Conservation (phyloP, 2,329 filamentous ascomycete species). For the Apiospora hydei region DNA sequence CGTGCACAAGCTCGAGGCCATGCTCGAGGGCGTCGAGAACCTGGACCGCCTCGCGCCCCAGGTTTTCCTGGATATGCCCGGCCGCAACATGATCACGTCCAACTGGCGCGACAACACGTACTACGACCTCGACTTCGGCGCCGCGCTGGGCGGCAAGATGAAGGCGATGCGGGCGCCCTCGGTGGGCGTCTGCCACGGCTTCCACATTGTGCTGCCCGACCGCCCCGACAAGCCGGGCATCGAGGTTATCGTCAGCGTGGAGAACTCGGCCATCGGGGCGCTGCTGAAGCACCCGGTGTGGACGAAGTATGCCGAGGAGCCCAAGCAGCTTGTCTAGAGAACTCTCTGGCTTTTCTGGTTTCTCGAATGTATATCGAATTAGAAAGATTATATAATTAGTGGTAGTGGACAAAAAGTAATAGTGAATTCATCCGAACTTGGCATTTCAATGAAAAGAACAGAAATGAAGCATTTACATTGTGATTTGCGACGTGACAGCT, state of each 20-base stretch:
- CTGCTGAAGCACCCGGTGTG: constrained; percentile 22
- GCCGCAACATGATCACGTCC: constrained; percentile 15
- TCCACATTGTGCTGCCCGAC: constrained; percentile 27
- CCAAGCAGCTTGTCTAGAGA: neutral
- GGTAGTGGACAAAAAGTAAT: neutral
- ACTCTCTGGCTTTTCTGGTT: neutral
- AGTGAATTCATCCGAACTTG: neutral
- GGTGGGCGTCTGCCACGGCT: constrained; percentile 25
- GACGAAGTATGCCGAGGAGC: constrained; percentile 18
- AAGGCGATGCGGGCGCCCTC: constrained; percentile 41
- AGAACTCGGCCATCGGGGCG: constrained; percentile 11
- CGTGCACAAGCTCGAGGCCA: constrained; percentile 18
- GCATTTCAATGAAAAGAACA: too few species aligned
- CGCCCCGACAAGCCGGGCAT: constrained; percentile 21
- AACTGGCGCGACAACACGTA: constrained; percentile 43
- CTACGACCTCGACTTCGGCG: constrained; percentile 45
- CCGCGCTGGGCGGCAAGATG: constrained; percentile 38
- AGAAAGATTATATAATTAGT: neutral
- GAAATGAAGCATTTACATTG: too few species aligned
- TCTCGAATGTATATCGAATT: neutral
- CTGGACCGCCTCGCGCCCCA: neutral
- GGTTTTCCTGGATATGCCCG: constrained; percentile 18
- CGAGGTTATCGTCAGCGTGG: constrained; percentile 24
- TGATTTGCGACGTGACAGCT: too few species aligned
- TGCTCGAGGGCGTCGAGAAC: neutral